These are phyloP conservation scores for Quercus bicolor DNA, from an alignment of 306 rosid genomes.

Conservation along the genomic window DNA sequence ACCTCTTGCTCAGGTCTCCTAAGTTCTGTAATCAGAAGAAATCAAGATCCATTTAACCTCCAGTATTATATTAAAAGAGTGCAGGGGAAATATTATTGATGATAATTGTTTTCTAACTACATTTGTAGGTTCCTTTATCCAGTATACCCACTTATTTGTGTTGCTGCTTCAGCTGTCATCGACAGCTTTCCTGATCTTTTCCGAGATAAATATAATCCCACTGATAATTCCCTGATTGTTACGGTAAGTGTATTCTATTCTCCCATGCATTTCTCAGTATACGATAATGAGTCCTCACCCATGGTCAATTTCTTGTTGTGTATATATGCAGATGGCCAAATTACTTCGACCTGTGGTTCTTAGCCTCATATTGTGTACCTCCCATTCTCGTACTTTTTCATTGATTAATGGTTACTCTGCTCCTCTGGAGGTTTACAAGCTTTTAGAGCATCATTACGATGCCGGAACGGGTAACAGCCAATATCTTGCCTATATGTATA, in stretches of 20 bases:
- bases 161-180: constrained; percentile 96
- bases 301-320: constrained; percentile 12
- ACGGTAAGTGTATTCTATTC: constrained; percentile 40
- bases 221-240: constrained; percentile 35
- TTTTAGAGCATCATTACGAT: constrained; percentile 76
- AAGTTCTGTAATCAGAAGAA: not conserved
- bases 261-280: not conserved
- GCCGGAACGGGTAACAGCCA: constrained; percentile 56
- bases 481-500: not conserved
- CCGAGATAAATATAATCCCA: constrained; percentile 56
- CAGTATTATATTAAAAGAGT: not conserved
- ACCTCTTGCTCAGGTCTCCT: not conserved
- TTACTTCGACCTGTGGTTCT: constrained; percentile 75
- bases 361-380: constrained; percentile 69
- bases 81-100: not conserved
- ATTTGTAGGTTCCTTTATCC: constrained; percentile 92
- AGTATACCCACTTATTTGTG: constrained; percentile 87
- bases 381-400: constrained; percentile 98
- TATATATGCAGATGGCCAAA: constrained; percentile 58
- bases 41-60: not conserved
- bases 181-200: constrained; percentile 94
- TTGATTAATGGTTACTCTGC: constrained; percentile 90
- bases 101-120: not conserved
- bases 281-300: constrained; percentile 5
- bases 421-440: constrained; percentile 85